These are phyloP conservation scores for Chytriomyces sp. DNA, from an alignment of 192 early-diverging fungal genomes.

Conservation along the genomic window DNA sequence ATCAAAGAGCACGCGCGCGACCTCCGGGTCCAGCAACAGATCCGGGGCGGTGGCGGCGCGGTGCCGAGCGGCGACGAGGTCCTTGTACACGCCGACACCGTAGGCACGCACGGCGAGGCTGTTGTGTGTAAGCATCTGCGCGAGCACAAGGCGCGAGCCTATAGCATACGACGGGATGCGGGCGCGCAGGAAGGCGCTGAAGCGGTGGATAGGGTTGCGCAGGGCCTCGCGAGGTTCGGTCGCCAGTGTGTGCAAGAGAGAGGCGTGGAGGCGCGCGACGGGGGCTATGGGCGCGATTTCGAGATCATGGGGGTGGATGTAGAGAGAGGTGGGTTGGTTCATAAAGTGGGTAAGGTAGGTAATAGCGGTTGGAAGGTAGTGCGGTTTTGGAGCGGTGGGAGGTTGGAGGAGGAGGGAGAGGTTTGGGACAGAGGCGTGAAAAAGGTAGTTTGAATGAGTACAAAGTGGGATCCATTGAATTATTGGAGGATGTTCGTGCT, in stretches of 20 bases:
- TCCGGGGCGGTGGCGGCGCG: not conserved
- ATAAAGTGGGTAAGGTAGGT: not conserved
- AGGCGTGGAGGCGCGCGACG: too few species aligned
- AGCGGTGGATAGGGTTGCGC: too few species aligned
- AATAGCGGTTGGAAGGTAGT: not conserved
- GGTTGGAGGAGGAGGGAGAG: not conserved
- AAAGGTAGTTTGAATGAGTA: not conserved
- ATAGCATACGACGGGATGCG: too few species aligned
- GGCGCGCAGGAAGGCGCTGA: too few species aligned
- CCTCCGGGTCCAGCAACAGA: not conserved
- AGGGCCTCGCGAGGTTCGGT: too few species aligned
- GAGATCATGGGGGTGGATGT: too few species aligned
- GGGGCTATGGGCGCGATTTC: too few species aligned
- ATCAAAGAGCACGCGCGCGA: not conserved
- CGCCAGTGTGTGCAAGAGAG: too few species aligned
- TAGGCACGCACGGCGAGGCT: slow-evolving; percentile 2
- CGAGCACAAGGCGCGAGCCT: too few species aligned
- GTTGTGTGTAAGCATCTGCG: too few species aligned
- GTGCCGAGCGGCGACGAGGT: not conserved
- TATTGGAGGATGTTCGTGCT: not conserved
- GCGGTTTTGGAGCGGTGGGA: not conserved
- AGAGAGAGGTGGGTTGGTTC: too few species aligned
- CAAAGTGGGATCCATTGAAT: slow-evolving; percentile 12
- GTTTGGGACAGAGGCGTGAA: not conserved
- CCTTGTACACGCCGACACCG: slow-evolving; percentile 12